These are phyloP conservation scores for Amanita rimosa DNA, from an alignment of 768 basidiomycete species.

Conservation along the genomic window DNA sequence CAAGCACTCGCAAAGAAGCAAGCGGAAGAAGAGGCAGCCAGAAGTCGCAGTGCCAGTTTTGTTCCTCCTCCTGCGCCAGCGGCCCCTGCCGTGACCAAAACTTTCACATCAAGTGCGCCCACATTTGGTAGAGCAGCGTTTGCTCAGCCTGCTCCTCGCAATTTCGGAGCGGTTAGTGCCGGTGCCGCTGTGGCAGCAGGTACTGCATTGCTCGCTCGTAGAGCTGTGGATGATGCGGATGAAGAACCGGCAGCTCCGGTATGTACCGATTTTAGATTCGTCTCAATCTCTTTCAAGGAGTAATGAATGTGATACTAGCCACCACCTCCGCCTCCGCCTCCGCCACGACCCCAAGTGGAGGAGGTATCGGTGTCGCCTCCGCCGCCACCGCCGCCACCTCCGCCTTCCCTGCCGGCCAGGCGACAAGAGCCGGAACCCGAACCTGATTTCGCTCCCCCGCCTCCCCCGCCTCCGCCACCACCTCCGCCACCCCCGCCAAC, in stretches of 20 bases:
- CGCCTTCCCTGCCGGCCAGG: constrained; percentile 24
- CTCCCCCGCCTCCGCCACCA: constrained; percentile 25
- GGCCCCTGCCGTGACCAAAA: constrained; percentile 20
- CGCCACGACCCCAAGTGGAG: constrained; percentile 20
- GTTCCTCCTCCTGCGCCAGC: constrained; percentile 22
- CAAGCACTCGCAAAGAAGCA: constrained; percentile 89
- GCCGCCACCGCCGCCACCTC: constrained; percentile 28
- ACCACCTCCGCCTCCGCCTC: constrained; percentile 16
- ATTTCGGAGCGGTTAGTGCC: constrained; percentile 30
- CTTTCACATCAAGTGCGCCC: constrained; percentile 35
- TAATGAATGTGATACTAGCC: constrained; percentile 10
- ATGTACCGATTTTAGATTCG: constrained; percentile 6
- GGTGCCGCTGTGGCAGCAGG: constrained; percentile 21
- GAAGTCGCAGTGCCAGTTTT: constrained; percentile 47
- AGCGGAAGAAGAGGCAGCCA: constrained; percentile 62
- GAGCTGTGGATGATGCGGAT: constrained; percentile 10
- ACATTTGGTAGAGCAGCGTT: constrained; percentile 34
- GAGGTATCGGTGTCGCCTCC: constrained; percentile 15
- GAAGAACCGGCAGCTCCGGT: constrained; percentile 18
- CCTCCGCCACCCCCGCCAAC: background rate
- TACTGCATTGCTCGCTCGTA: constrained; percentile 8
- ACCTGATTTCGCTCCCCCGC: constrained; percentile 18
- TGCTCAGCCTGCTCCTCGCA: constrained; percentile 23
- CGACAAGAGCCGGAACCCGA: constrained; percentile 13
- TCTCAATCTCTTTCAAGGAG: background rate